These are phyloP conservation scores for Globisporangium yorkense DNA, from an alignment of 352 stramenopile genomes.

Conservation along the genomic window DNA sequence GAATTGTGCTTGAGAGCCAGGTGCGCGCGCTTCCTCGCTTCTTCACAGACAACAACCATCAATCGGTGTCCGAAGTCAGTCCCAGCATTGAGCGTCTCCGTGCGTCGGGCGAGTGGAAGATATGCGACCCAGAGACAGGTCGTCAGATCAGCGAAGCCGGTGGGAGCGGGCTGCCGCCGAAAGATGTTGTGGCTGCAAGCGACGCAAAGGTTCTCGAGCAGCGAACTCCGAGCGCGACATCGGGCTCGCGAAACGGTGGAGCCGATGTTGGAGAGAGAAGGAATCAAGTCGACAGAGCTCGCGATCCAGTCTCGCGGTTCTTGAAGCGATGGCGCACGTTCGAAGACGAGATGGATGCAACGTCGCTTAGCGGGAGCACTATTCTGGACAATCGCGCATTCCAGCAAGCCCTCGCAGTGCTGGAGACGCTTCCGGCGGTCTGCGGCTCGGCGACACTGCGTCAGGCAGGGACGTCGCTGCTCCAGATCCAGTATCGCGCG, in stretches of 20 bases:
- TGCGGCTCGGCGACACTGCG: background rate
- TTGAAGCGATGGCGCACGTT: constrained; percentile 1
- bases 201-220: constrained; percentile 3
- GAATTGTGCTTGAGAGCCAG: constrained; percentile 49
- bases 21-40: constrained; percentile 59
- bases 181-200: background rate
- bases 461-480: background rate
- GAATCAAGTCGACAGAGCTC: background rate
- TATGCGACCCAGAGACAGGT: constrained; percentile 77
- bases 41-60: constrained; percentile 45
- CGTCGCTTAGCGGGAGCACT: background rate
- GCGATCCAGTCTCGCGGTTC: background rate
- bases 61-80: constrained; percentile 32
- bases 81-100: constrained; percentile 66
- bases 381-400: constrained; percentile 7
- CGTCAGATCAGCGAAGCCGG: constrained; percentile 16
- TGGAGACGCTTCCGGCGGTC: background rate
- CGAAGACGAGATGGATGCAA: background rate
- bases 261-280: background rate
- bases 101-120: constrained; percentile 77
- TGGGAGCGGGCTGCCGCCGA: background rate
- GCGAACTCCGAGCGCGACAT: background rate
- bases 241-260: background rate
- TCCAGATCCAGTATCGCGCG: constrained; percentile 12
- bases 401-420: background rate